Conservation (phyloP, 106 monocot species). For the Dioscorea zingiberensis region DNA sequence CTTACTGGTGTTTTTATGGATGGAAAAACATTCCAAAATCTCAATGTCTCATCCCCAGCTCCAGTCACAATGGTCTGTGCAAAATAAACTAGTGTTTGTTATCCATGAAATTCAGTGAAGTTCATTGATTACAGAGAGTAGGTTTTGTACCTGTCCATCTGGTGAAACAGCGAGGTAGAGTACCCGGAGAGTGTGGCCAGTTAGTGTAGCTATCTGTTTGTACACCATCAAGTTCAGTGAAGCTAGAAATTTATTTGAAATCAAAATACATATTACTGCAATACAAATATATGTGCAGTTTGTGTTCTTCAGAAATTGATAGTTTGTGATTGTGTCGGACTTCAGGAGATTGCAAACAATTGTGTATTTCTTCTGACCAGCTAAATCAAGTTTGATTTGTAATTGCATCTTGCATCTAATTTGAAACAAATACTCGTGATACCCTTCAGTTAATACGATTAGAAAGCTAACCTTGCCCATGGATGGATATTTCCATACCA, state of each 20-base stretch:
- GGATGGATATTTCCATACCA: slow-evolving; percentile 98
- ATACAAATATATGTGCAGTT: too few species aligned
- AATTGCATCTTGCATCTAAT: too few species aligned
- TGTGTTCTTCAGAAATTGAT: too few species aligned
- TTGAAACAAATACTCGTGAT: too few species aligned
- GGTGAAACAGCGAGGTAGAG: slow-evolving; percentile 82
- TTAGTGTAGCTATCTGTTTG: slow-evolving; percentile 75
- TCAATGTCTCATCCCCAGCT: slow-evolving; percentile 92
- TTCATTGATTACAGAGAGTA: background rate
- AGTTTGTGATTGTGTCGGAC: too few species aligned
- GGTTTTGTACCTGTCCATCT: slow-evolving; percentile 64
- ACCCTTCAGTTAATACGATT: too few species aligned
- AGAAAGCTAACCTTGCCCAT: slow-evolving; percentile 57
- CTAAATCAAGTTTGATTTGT: too few species aligned
- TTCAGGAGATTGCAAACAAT: too few species aligned
- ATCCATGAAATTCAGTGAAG: background rate
- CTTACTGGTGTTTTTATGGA: slow-evolving; percentile 59
- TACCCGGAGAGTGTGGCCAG: slow-evolving; percentile 85
- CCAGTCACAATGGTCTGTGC: slow-evolving; percentile 87
- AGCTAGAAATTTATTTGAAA: background rate
- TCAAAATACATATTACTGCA: too few species aligned
- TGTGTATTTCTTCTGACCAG: too few species aligned
- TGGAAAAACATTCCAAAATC: slow-evolving; percentile 96
- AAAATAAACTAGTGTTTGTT: too few species aligned
- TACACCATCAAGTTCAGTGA: background rate